These are phyloP conservation scores for Quillaja saponaria DNA, from an alignment of 306 rosid species.

Conservation along the genomic window DNA sequence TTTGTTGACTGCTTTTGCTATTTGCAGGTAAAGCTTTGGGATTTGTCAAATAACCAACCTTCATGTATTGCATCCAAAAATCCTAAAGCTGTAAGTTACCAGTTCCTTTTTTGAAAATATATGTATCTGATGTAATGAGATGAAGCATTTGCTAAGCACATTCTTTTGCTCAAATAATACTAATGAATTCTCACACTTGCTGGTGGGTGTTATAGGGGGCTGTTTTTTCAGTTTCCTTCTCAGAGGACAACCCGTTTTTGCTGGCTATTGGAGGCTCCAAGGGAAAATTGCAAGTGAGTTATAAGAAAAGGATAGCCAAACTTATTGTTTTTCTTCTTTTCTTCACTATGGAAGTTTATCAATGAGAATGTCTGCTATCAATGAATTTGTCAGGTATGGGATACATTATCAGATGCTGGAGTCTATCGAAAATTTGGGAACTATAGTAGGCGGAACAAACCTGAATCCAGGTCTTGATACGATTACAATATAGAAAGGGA, in stretches of 20 bases:
- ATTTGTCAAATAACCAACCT: conserved; percentile 83
- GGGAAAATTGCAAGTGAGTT: conserved; percentile 74
- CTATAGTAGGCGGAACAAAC: conserved; percentile 37
- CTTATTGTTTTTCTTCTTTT: neutral
- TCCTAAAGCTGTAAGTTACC: conserved; percentile 60
- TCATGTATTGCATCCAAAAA: conserved; percentile 61
- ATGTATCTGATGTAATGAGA: neutral
- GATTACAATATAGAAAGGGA: too few species aligned
- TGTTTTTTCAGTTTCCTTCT: conserved; percentile 66
- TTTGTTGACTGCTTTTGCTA: conserved; percentile 23
- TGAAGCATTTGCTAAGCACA: conserved; percentile 2
- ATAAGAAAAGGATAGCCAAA: conserved; percentile 8
- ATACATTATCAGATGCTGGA: conserved; percentile 55
- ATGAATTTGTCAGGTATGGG: conserved; percentile 67
- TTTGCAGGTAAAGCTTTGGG: conserved; percentile 89
- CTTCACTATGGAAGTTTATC: neutral
- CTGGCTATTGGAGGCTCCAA: conserved; percentile 89
- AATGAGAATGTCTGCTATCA: conserved; percentile 6
- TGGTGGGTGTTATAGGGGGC: conserved; percentile 65
- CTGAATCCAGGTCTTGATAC: conserved; percentile 38
- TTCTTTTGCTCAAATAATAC: conserved; percentile 9
- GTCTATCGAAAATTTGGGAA: conserved; percentile 52
- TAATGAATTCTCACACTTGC: conserved; percentile 25
- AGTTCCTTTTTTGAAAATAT: neutral
- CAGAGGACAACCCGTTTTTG: conserved; percentile 78